Percentiles rank a stretch among this genome's conserved stretches.
Conservation (phyloP, 805 yeast genomes). For the Lipomyces starkeyi region DNA sequence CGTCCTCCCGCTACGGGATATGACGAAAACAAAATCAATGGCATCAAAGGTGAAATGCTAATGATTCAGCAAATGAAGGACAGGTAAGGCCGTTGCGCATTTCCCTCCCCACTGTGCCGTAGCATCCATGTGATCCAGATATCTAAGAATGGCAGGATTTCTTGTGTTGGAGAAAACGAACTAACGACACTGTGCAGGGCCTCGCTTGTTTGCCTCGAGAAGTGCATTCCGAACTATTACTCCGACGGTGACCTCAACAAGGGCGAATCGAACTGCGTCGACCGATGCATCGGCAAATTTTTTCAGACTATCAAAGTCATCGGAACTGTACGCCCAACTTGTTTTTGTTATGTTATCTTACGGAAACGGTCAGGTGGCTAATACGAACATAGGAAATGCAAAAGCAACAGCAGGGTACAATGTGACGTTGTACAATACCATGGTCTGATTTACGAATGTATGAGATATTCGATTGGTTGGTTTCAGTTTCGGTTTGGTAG, state of each 20-base stretch:
- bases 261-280: conserved; percentile 83
- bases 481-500: not conserved
- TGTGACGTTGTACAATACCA: not conserved
- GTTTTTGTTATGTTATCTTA: not conserved
- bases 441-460: conserved; percentile 2
- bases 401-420: conserved; percentile 19
- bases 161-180: not conserved
- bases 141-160: not conserved
- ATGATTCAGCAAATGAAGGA: conserved; percentile 36
- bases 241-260: conserved; percentile 84
- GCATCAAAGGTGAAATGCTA: conserved; percentile 35
- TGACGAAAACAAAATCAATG: conserved; percentile 34
- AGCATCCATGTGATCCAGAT: not conserved
- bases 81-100: conserved; percentile 15
- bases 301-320: conserved; percentile 52
- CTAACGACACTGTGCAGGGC: conserved; percentile 12
- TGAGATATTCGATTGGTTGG: not conserved
- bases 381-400: conserved; percentile 23
- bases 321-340: conserved; percentile 26
- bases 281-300: conserved; percentile 84
- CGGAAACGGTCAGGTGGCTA: not conserved
- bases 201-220: conserved; percentile 45
- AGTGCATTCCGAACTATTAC: conserved; percentile 86
- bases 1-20: conserved; percentile 29
- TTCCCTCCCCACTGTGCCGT: not conserved